Base-by-base conservation (phyloP, 257 asterid genomes). In the Ilex aquifolium region DNA sequence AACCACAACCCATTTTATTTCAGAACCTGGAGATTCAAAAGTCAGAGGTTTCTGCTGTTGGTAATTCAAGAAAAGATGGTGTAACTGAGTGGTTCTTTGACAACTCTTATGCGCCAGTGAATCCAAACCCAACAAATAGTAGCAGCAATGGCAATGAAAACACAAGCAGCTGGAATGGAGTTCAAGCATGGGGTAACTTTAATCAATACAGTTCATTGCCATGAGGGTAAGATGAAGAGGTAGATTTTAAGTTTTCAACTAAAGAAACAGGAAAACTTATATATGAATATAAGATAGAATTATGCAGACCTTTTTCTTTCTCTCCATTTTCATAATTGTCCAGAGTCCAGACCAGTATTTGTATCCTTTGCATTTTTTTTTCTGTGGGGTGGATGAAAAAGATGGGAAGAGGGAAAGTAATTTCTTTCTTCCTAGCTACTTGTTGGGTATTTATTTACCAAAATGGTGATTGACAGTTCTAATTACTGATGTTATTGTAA, bases 71-170 rank as follows among this genome's bases (percentile, higher is more conserved):
- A 56, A 76, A 68, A 66, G 85, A 79, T 14, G 72, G 66, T 5
- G 73, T 87, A 7, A 85, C 96, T 3, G 95, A 83, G 63, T 91
- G 91, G 96, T 84, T 73, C 44, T 86, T 91, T 56, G 91, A 83
- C 59, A 72, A 68, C 60, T 58, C 79, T 46, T 80, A 65, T 65
- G 85, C 72, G 32, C 66, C 66, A 2, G 80, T 62, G 44, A 64
- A 55, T 59, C 76, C 76, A 61, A 77, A 60, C 13, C 76, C 76
- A 60, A 73, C 79, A 6, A 44, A 68, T 61, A 42, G 63, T 80
- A 56, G 77, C 59, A 65, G 67, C 40, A 57, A 73, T 65, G 57
- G 46, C 13, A 74, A 51, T 44, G 83, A 80, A 62, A 64, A 69
- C 57, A 58, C 40, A 64, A 59, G 68, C 75, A 81, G 67, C 62